Base-by-base conservation (phyloP, 2,329 filamentous ascomycete genomes). In the Aureobasidium sp. region DNA sequence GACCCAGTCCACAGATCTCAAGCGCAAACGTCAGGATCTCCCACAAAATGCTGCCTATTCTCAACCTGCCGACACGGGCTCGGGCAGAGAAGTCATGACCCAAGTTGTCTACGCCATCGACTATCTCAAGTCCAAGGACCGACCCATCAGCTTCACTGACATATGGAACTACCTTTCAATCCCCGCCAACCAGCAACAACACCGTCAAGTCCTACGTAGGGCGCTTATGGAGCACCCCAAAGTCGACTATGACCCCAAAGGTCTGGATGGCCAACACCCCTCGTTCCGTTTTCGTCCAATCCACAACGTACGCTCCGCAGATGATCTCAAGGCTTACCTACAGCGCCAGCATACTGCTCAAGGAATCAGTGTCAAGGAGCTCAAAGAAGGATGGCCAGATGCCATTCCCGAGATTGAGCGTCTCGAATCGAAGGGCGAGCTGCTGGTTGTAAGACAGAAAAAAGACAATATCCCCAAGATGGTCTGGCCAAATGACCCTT, bases 311-410 rank as follows among this genome's bases (percentile, higher is more conserved):
- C 87, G 85, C 68, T 87, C 85, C 70, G 85, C 87, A 63, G 86
- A 88, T 43, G 86, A 92, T 69, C 83, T 99, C 61, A 84, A 96
- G 61, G 84, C 83, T 61, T 88, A 90, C 71, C 83, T 99, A 36
- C 92, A 96, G 76, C 81, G 82, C 60, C 92, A 92, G 75, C 85
- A 84, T 59, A 92, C 92, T 63, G 89, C 90, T 1, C 86, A 88
- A 66, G 91, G 90, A 13, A 84, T 97, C 61, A 82, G 82, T 41
- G 90, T 97, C 65, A 92, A 91, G 73, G 92, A 97, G 69, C 83
- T 99, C 65, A 96, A 96, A 76, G 94, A 99, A 73, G 94, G 94
- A 66, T 99, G 94, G 94, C 86, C 88, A 27, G 87, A 88, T 69
- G 95, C 91, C 70, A 86, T 92, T 64, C 84, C 87, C 24, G 84